A percentile compares a stretch with the other conserved stretches of the same genome.
phyloP scores from a whole-genome alignment of 352 stramenopile genomes.

The Phytophthora ohioensis region DNA sequence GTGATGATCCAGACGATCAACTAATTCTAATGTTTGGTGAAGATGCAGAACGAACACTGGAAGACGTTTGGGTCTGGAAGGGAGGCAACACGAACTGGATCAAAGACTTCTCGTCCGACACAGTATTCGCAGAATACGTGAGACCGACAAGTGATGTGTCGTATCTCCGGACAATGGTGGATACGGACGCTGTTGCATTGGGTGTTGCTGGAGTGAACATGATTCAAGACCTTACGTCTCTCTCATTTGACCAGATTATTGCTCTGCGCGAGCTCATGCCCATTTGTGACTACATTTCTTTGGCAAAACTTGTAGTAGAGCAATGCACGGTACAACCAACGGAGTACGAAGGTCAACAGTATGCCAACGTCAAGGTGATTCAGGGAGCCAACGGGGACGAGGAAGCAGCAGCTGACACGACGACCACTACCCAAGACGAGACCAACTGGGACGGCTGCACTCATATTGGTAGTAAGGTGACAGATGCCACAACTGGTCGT shows the following conservation, averaged over 20 bases:
- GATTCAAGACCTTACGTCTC: constrained; percentile 80
- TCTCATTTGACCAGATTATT: constrained; percentile 63
- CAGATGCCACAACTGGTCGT: constrained; percentile 51
- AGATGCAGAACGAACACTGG: constrained; percentile 61
- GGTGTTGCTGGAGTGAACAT: constrained; percentile 68
- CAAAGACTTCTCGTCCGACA: constrained; percentile 53
- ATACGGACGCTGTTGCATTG: constrained; percentile 61
- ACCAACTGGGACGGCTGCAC: constrained; percentile 68
- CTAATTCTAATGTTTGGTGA: constrained; percentile 73
- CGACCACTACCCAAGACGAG: constrained; percentile 26
- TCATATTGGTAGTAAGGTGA: constrained; percentile 54
- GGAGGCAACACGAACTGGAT: constrained; percentile 45
- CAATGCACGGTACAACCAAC: constrained; percentile 61
- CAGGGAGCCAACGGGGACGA: constrained; percentile 35
- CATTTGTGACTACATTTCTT: constrained; percentile 75
- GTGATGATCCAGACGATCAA: constrained; percentile 58
- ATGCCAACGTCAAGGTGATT: constrained; percentile 46
- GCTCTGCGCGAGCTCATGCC: constrained; percentile 61
- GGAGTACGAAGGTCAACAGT: constrained; percentile 61
- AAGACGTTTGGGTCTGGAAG: constrained; percentile 77
- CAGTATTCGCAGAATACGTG: constrained; percentile 54
- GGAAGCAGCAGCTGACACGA: constrained; percentile 17
- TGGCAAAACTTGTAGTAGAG: constrained; percentile 65
- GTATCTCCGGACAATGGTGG: constrained; percentile 61
- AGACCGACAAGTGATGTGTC: constrained; percentile 54